A percentile compares a stretch with the other conserved stretches of the same genome.
phyloP scores from a whole-genome alignment of 257 asterid genomes.

The Salvia rosmarinus region DNA sequence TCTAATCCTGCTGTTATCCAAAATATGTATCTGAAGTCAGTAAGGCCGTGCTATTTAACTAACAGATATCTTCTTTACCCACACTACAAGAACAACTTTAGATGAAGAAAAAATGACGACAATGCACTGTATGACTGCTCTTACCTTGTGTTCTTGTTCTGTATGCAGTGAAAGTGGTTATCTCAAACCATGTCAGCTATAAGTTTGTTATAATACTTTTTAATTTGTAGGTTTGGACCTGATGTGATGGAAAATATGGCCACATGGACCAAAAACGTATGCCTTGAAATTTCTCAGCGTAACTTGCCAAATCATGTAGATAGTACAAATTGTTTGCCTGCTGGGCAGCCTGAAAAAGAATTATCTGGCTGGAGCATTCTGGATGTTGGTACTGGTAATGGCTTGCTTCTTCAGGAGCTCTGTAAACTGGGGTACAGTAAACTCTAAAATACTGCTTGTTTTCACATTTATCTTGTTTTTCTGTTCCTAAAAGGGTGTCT shows the following conservation, averaged over 20 bases:
- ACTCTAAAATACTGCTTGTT: slow-evolving; percentile 34
- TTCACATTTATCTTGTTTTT: neutral
- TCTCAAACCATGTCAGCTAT: slow-evolving; percentile 21
- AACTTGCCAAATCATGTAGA: slow-evolving; percentile 65
- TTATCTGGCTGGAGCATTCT: slow-evolving; percentile 81
- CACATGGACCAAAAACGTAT: slow-evolving; percentile 81
- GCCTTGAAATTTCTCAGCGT: slow-evolving; percentile 70
- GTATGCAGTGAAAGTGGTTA: slow-evolving; percentile 4
- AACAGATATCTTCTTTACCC: neutral
- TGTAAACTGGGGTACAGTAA: slow-evolving; percentile 87
- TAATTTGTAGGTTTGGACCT: slow-evolving; percentile 78
- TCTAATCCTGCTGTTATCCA: neutral
- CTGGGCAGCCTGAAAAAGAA: slow-evolving; percentile 60
- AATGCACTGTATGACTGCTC: slow-evolving; percentile 8
- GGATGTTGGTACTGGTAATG: slow-evolving; percentile 98
- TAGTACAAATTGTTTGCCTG: slow-evolving; percentile 50
- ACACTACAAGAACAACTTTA: slow-evolving; percentile 5
- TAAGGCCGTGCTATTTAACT: neutral
- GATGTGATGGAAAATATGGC: slow-evolving; percentile 93
- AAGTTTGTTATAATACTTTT: slow-evolving; percentile 9
- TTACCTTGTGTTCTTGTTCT: slow-evolving; percentile 21
- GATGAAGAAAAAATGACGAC: slow-evolving; percentile 22
- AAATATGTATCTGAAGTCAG: slow-evolving; percentile 10
- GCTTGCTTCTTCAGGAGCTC: slow-evolving; percentile 94
- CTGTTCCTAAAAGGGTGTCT: neutral